Conservation (phyloP, 768 basidiomycete species). For the Nidularia pulvinata region DNA sequence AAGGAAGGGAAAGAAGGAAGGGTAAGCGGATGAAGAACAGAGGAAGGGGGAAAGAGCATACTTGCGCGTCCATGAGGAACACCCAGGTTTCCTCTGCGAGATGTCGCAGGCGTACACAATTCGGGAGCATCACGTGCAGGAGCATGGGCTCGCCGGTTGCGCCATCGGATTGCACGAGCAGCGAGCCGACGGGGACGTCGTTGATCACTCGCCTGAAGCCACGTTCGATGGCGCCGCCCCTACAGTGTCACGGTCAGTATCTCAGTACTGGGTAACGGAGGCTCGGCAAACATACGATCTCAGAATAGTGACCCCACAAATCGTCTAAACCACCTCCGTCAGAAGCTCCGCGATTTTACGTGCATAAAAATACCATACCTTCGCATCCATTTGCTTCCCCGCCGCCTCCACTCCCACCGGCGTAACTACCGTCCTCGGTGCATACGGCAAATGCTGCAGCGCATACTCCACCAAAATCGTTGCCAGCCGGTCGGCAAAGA, state of each 20-base stretch:
- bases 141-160: constrained; percentile 87
- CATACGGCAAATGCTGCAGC: constrained; percentile 79
- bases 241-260: constrained; percentile 19
- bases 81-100: constrained; percentile 75
- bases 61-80: constrained; percentile 90
- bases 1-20: neutral
- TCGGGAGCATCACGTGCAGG: constrained; percentile 80
- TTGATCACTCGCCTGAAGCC: constrained; percentile 89
- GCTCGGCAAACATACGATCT: constrained; percentile 62
- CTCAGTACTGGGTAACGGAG: neutral
- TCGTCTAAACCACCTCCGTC: constrained; percentile 36
- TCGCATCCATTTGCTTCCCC: constrained; percentile 64
- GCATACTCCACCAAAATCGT: constrained; percentile 86
- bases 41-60: no score
- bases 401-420: constrained; percentile 54
- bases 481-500: constrained; percentile 87
- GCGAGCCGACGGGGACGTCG: constrained; percentile 84
- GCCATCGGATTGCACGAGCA: constrained; percentile 89
- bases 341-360: neutral
- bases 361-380: constrained; percentile 33
- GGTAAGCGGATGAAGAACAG: no score
- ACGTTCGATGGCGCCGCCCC: constrained; percentile 88
- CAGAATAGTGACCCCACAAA: constrained; percentile 90
- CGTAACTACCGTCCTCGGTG: constrained; percentile 58
- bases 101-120: constrained; percentile 63